Evolutionary conservation across 768 basidiomycete species (phyloP), one percentile per base, ranked within the genome.

Genomic region (Collybia mongolica): DNA sequence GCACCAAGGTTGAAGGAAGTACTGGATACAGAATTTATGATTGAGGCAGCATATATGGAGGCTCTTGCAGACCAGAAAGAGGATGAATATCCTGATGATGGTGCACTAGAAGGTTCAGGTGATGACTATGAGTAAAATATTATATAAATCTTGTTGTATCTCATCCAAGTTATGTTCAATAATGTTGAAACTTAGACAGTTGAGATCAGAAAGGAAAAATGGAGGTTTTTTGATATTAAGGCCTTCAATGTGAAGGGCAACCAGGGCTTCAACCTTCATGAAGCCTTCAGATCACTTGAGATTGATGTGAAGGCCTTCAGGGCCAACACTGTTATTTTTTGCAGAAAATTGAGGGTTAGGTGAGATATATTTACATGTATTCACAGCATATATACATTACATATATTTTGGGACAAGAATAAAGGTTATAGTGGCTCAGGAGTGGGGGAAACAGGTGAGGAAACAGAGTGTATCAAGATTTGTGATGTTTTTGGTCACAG

Each of bases 201-300:
- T 22, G 8, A 19, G 22, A 18, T 40, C 17, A 40, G 39, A 40
- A 40, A 19, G 9, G 18, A 15, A 40, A 19, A 19, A 2, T 22
- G 17, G 17, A 19, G 6, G 22, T 40, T 40, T 40, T 40, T 40
- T 11, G 17, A 40, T 40, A 15, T 40, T 40, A 40, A 40, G 39
- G 39, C 39, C 39, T 19, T 40, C 17, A n/a, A 40, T 40, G 39
- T 40, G 39, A 40, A 26, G 39, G 39, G 39, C 39, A 40, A 40
- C 8, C 22, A 40, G 39, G 39, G 39, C 39, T 40, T 40, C 39
- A 40, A 40, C 39, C 39, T 40, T 40, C 39, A 40, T 40, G 39
- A 40, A 19, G 17, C 15, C 39, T 40, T 40, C 39, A 18, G 8
- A 19, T 19, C 17, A 8, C 9, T 8, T n/a, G 9, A 8, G 8